Evolutionary conservation across 2,329 filamentous ascomycete species (phyloP), one percentile per base, ranked within the genome.

Genomic region (Emergomyces orientalis): DNA sequence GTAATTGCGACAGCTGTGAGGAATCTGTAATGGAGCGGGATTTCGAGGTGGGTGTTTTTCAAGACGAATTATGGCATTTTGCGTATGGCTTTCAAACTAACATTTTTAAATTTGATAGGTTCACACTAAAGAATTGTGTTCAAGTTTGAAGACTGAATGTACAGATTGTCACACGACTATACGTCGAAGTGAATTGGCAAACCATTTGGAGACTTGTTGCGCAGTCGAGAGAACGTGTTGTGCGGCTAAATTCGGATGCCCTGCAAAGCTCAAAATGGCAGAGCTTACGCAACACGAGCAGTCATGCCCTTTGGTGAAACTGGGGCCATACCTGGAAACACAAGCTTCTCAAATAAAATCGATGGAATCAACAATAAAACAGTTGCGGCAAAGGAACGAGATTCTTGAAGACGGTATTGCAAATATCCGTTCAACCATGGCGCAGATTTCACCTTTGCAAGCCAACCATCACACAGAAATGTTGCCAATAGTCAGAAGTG

Each of bases 21-120:
- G 76, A 79, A 59, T 76, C 77, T 41, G 74, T 86, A 67, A 80
- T 82, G 73, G 80, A 83, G 69, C 78, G 78, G 63, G 78, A 84
- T 62, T 77, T 84, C 37, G 79, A 84, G 71, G 79, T 81, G 59
- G 8, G 72, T 49, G 11, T 32, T 34, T 34, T 54, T 34, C 19
- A 34, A 54, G 51, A 2, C 1, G 14, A n/a, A 17, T 19, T 19
- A 22, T 34, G 14, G 22, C 3, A 22, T 34, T 17, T 34, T 34
- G 30, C 30, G 8, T 32, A 54, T 14, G 1, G n/a, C 52, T 61
- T 69, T 37, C 9, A 27, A 32, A 5, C 39, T 45, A 19, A 45
- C 34, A 8, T 37, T 67, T 55, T 0, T 13, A 17, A 32, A 63
- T 54, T 43, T 27, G 22, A 37, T 56, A 77, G 73, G 70, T 73